Conservation (phyloP, 2,329 filamentous ascomycete species). For the Monilinia laxa region DNA sequence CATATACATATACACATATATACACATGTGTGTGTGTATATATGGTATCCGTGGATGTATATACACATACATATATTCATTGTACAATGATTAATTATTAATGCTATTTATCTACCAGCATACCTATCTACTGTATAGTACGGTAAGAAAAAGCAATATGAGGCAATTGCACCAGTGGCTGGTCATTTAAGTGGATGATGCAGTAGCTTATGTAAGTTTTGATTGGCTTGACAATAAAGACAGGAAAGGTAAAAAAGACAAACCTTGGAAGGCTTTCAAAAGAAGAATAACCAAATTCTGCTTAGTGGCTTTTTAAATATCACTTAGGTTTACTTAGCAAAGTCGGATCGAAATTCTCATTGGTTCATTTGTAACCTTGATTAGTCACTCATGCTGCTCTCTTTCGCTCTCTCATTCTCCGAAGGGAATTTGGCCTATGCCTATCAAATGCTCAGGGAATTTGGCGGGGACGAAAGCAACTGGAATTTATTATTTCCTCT, state of each 20-base stretch:
- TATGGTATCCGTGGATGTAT: no score
- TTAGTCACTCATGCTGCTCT: conserved; percentile 11
- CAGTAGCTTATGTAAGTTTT: neutral
- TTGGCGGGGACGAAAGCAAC: conserved; percentile 19
- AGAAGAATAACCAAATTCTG: neutral
- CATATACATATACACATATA: no score
- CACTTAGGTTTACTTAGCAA: neutral
- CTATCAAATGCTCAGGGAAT: conserved; percentile 12
- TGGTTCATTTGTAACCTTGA: neutral
- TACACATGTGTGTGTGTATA: no score
- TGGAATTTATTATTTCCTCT: conserved; percentile 19
- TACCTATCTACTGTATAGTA: no score
- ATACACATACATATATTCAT: no score
- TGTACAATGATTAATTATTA: no score
- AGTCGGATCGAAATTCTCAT: neutral
- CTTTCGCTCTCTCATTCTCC: conserved; percentile 10
- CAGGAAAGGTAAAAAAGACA: neutral
- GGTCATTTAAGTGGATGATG: neutral
- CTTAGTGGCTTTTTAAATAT: neutral
- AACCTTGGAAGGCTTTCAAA: neutral
- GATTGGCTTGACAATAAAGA: neutral
- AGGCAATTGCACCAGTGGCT: neutral
- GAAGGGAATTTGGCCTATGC: conserved; percentile 15
- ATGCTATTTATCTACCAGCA: no score
- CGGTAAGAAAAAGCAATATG: no score